Percentiles rank a stretch among this genome's conserved stretches.
These are phyloP conservation scores for Coemansia sp. DNA, from an alignment of 192 early-diverging fungal species.

Conservation along the genomic window DNA sequence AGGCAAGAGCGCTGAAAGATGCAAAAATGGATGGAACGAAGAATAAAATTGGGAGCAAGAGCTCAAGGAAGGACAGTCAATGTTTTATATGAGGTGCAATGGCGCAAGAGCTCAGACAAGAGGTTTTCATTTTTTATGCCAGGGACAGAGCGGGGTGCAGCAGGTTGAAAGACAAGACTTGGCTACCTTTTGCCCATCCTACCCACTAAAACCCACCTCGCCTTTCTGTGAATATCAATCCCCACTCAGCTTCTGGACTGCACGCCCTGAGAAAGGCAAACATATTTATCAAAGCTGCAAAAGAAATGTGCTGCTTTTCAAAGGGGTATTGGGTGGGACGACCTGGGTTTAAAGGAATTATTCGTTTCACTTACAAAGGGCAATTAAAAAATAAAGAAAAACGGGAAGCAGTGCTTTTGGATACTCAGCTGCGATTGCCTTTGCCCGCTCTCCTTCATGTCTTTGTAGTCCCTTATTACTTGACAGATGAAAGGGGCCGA, in stretches of 20 bases:
- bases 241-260: not conserved
- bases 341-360: too few species aligned
- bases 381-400: too few species aligned
- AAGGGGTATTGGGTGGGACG: too few species aligned
- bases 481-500: too few species aligned
- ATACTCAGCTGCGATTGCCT: too few species aligned
- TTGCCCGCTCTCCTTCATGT: too few species aligned
- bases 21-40: not conserved
- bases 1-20: not conserved
- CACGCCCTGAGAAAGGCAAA: not conserved
- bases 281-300: slow-evolving; percentile 10
- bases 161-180: not conserved
- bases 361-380: too few species aligned
- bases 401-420: too few species aligned
- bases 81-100: not conserved
- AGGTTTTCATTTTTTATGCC: not conserved
- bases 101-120: not conserved
- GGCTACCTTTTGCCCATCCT: not conserved
- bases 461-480: too few species aligned
- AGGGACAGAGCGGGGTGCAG: slow-evolving; percentile 2
- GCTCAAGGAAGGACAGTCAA: not conserved
- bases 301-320: not conserved
- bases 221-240: not conserved
- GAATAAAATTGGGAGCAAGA: not conserved
- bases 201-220: not conserved